Conservation (phyloP, 257 asterid genomes). For the Sherardia arvensis region DNA sequence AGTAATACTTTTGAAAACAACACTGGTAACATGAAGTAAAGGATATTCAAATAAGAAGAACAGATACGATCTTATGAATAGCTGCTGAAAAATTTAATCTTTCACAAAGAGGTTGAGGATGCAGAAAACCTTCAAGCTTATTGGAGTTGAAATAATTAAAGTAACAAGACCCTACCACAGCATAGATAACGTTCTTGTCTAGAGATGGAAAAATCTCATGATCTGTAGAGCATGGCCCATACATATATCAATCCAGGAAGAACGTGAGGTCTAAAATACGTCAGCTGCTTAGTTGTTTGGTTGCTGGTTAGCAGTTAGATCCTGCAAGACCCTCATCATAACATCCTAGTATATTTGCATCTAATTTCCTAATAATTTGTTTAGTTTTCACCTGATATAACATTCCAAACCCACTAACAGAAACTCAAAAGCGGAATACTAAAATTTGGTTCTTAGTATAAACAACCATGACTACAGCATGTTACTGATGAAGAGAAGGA, state of each 20-base stretch:
- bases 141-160: slow-evolving; percentile 1
- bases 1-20: slow-evolving; percentile 61
- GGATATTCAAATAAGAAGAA: slow-evolving; percentile 16
- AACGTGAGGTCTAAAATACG: background rate
- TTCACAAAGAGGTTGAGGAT: background rate
- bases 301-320: background rate
- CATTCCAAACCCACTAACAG: background rate
- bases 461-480: background rate
- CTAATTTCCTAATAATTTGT: background rate
- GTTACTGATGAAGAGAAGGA: background rate
- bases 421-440: background rate
- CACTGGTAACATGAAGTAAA: slow-evolving; percentile 41
- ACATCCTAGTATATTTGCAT: background rate
- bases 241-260: background rate
- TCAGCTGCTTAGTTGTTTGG: background rate
- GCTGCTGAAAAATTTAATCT: background rate
- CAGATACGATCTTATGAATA: background rate
- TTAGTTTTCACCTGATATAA: background rate
- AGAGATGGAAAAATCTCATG: background rate
- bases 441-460: background rate
- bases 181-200: background rate
- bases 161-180: slow-evolving; percentile 4
- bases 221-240: background rate
- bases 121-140: background rate
- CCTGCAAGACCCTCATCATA: background rate